Base-by-base conservation (phyloP, 139 green algal species). In the Picochlorum costavermella region DNA sequence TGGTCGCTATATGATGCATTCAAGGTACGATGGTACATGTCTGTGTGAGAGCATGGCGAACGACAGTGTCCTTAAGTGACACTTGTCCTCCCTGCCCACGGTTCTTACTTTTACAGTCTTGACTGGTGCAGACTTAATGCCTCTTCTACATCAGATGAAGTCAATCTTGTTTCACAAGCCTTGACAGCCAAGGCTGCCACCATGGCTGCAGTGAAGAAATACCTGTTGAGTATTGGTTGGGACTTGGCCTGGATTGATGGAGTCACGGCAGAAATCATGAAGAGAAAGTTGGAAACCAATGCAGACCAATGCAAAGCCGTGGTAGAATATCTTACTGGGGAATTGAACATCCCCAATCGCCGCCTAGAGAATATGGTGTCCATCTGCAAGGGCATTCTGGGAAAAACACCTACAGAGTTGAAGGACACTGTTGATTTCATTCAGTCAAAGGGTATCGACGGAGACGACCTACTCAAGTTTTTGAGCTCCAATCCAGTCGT, bases 291-390 rank as follows among this genome's bases (percentile, higher is more conserved):
- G 11, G 37, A 68, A 6, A 64, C 50, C 17, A 29, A 2, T 17
- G 48, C 60, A 48, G 9, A 64, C 9, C 20, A 65, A 30, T 64
- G 59, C 25, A 51, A 74, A 44, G 60, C 60, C 23, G 68, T 58
- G 61, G 68, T 40, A 40, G 33, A 40, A 40, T 40, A 40, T 40
- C 33, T 40, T 40, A 40, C 33, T 40, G 33, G 33, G 11, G 33
- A 40, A 17, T 31, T 76, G 11, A 56, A 56, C 51, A 65, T 76
- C 11, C 43, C 51, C 2, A 48, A 31, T 8, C 36, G 43, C 9
- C 12, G 6, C 5, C 62, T 76, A 37, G 65, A 72, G 50, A 76
- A 76, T 43, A 76, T 76, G 70, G 56, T 50, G 3, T 49, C 57
- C 17, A 63, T 64, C n/a, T 53, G 50, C 64, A 73, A 76, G 36